Evolutionary conservation across 441 rosid species (phyloP), one percentile per base, ranked within the genome.

Genomic region (Adansonia rubrostipa): DNA sequence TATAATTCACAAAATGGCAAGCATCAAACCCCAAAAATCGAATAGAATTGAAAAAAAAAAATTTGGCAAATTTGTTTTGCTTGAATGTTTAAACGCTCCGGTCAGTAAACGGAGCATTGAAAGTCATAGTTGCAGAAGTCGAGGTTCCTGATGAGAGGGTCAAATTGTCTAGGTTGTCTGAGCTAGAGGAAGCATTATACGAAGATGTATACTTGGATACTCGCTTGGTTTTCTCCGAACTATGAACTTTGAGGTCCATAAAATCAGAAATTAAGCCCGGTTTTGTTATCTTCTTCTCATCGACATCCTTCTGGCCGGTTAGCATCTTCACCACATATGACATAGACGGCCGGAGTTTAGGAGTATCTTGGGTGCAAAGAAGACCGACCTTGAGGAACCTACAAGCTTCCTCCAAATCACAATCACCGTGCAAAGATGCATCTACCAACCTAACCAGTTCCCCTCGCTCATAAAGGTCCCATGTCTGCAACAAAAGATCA

Each of bases 201-300:
- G 92, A 81, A 65, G 90, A 84, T 44, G 79, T 54, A 15, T 58
- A 65, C 74, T 75, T 80, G 68, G 76, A 67, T 77, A 79, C 82
- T 33, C 82, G 8, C 51, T 66, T 79, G 70, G 82, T 40, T 28
- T 80, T 80, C 6, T 78, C 80, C 1, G 90, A 85, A 64, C 77
- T 86, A 80, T 90, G 85, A 67, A 93, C 92, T 88, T 91, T 92
- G 78, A 92, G 87, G 82, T 93, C 98, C 97, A 91, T 88, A 87
- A 94, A 91, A 81, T 96, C 99, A n/a, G 98, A 87, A 28, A 96
- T 92, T 61, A 96, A 79, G 53, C 94, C 97, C 4, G 99, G 99
- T 84, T 89, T 92, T 61, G 86, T 73, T 76, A 96, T 92, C 79
- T 74, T 88, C 0, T 47, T 63, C 22, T 86, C 85, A 40, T 87